Conservation (phyloP, 768 basidiomycete genomes). For the Podaxis sp. region DNA sequence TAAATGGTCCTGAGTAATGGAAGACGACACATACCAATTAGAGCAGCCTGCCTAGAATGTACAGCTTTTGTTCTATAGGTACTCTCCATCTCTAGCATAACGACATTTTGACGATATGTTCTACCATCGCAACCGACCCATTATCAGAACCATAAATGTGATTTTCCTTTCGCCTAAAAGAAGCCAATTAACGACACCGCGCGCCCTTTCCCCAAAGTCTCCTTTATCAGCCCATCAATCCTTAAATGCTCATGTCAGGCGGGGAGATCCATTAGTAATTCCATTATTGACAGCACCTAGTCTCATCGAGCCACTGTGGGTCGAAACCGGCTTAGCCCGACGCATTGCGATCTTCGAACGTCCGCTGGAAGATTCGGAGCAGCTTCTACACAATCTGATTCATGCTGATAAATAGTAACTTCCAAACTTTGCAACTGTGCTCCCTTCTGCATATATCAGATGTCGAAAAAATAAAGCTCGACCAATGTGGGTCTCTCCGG, state of each 20-base stretch:
- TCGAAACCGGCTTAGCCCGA: conserved; percentile 5
- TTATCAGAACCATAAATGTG: background rate
- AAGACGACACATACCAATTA: conserved; percentile 5
- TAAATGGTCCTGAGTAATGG: conserved; percentile 17
- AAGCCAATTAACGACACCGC: background rate
- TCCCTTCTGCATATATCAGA: conserved; percentile 1
- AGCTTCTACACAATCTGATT: conserved; percentile 12
- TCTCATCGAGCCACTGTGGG: conserved; percentile 1
- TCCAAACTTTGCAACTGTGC: background rate
- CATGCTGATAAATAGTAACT: background rate
- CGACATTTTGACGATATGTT: conserved; percentile 1
- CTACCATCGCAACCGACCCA: background rate
- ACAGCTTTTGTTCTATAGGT: conserved; percentile 2
- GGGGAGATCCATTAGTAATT: conserved; percentile 6
- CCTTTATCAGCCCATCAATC: conserved; percentile 12
- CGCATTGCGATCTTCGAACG: conserved; percentile 4
- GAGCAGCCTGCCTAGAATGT: background rate
- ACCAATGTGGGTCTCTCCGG: background rate
- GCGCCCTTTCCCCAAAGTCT: background rate
- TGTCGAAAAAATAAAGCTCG: background rate
- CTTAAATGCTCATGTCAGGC: conserved; percentile 12
- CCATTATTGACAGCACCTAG: background rate
- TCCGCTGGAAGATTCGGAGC: background rate
- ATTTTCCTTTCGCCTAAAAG: background rate
- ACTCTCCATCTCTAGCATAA: background rate